Conservation (phyloP, 2,329 filamentous ascomycete genomes). For the Aureobasidium zeae region DNA sequence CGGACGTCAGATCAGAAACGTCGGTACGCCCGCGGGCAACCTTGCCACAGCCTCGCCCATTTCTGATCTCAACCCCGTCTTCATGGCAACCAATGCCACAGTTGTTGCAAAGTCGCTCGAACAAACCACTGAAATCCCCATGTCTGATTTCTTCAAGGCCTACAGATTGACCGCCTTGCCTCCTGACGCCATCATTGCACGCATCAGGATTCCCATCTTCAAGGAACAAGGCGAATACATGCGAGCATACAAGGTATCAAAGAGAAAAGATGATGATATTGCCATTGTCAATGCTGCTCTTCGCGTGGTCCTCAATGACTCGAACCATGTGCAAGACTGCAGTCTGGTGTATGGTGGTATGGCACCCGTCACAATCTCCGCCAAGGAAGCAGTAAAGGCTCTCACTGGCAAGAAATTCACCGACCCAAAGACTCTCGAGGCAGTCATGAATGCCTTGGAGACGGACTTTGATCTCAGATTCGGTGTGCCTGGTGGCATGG, state of each 20-base stretch:
- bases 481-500: constrained; percentile 93
- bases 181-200: constrained; percentile 72
- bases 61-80: constrained; percentile 88
- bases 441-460: constrained; percentile 80
- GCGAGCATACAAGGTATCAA: constrained; percentile 88
- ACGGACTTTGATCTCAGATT: constrained; percentile 82
- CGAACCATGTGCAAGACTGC: constrained; percentile 60
- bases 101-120: constrained; percentile 69
- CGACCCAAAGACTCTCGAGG: constrained; percentile 75
- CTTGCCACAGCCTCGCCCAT: constrained; percentile 91
- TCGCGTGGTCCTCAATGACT: constrained; percentile 60
- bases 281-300: constrained; percentile 90
- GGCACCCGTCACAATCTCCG: constrained; percentile 83
- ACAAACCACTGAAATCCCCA: constrained; percentile 74
- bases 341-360: constrained; percentile 90
- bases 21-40: constrained; percentile 94
- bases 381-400: constrained; percentile 66
- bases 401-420: constrained; percentile 70
- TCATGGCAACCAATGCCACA: constrained; percentile 76
- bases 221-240: constrained; percentile 70
- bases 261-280: constrained; percentile 96
- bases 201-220: constrained; percentile 74
- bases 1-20: constrained; percentile 89
- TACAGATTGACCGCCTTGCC: constrained; percentile 79
- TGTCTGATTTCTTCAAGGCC: constrained; percentile 85